Conservation (phyloP, 495 filamentous ascomycete species). For the Neurospora cerealis region DNA sequence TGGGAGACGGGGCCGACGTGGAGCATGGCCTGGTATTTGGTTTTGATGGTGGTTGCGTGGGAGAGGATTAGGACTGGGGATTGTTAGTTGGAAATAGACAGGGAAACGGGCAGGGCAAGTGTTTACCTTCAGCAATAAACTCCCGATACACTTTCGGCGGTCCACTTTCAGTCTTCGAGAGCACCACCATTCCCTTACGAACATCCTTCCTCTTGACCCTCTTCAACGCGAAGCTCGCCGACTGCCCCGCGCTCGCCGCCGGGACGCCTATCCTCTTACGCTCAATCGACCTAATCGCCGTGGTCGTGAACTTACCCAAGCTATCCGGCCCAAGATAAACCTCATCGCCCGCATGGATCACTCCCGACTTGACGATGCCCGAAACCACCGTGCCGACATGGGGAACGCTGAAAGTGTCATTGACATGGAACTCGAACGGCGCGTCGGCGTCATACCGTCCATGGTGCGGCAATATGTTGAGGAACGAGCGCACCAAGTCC, state of each 20-base stretch:
- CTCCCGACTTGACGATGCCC: conserved; percentile 79
- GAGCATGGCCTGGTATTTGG: conserved; percentile 96
- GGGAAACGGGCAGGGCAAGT: neutral
- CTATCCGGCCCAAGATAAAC: conserved; percentile 88
- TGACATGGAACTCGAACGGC: conserved; percentile 91
- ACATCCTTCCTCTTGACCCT: conserved; percentile 85
- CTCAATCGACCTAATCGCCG: conserved; percentile 86
- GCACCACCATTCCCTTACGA: conserved; percentile 95
- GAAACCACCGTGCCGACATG: conserved; percentile 95
- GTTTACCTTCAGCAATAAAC: conserved; percentile 81
- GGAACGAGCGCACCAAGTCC: conserved; percentile 69
- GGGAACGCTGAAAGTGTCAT: conserved; percentile 97
- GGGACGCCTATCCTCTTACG: conserved; percentile 88
- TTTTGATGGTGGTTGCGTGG: conserved; percentile 97
- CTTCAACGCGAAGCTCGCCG: conserved; percentile 82
- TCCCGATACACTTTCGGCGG: conserved; percentile 79
- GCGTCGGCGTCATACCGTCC: conserved; percentile 84
- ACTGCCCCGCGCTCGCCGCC: conserved; percentile 83
- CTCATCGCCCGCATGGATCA: conserved; percentile 83
- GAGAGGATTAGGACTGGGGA: conserved; percentile 75
- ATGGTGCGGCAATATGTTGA: conserved; percentile 93
- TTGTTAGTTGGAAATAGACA: neutral
- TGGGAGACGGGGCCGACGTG: conserved; percentile 94
- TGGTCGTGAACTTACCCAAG: conserved; percentile 83
- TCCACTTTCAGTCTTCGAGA: conserved; percentile 65